A percentile compares a stretch with the other conserved stretches of the same genome.
Conservation (phyloP, 345 rosid genomes). For the Populus ilicifolia region DNA sequence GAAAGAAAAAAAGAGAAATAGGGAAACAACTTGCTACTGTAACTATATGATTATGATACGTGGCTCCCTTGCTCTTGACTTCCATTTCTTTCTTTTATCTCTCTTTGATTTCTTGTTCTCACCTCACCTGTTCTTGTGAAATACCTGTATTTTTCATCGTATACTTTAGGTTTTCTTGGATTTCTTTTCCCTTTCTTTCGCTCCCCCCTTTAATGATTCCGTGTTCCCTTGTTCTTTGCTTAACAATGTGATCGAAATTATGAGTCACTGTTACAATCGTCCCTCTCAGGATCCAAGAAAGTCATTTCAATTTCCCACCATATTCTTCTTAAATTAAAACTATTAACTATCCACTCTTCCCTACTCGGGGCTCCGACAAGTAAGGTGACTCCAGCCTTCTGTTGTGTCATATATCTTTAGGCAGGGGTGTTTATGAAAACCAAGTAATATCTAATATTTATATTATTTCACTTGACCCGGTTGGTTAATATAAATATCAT, state of each 20-base stretch:
- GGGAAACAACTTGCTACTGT: background rate
- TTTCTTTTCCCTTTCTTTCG: conserved; percentile 37
- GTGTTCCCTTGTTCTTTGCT: conserved; percentile 40
- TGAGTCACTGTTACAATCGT: conserved; percentile 22
- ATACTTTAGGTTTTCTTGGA: conserved; percentile 29
- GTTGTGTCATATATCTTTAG: too few species aligned
- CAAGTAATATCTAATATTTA: too few species aligned
- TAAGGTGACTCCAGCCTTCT: background rate
- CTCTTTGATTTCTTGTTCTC: background rate
- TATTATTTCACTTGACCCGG: too few species aligned
- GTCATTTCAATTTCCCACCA: conserved; percentile 19
- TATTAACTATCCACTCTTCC: background rate
- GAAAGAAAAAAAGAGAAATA: background rate
- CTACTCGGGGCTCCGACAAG: background rate
- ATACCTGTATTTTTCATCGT: background rate
- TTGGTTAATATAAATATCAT: too few species aligned
- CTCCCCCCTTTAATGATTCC: conserved; percentile 54
- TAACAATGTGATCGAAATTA: conserved; percentile 13
- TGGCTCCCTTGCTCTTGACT: background rate
- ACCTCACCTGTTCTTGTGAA: background rate
- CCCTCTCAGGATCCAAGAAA: conserved; percentile 67
- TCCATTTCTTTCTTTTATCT: background rate
- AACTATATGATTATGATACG: too few species aligned
- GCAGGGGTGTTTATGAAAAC: too few species aligned
- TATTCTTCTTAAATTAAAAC: conserved; percentile 25